Percentiles rank a stretch among this genome's conserved stretches.
phyloP scores from a whole-genome alignment of 2,329 filamentous ascomycete genomes.

The Fusarium pilosicola region DNA sequence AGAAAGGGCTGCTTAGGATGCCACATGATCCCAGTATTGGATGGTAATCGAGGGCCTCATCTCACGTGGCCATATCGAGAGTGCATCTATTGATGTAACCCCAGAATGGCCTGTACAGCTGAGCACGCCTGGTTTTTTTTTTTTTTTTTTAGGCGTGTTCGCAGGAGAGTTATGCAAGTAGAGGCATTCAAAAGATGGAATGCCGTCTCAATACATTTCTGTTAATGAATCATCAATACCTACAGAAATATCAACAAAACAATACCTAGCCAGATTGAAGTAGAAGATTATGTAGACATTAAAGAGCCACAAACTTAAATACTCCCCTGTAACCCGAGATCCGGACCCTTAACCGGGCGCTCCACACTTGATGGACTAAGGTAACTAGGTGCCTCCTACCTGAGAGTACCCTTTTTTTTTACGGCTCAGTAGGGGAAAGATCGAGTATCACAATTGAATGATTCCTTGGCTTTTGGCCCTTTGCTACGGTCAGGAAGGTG shows the following conservation, averaged over 20 bases:
- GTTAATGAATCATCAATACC: not conserved
- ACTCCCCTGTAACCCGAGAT: conserved; percentile 13
- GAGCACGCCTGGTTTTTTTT: conserved; percentile 1
- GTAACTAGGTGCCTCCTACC: not conserved
- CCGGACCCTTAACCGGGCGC: conserved; percentile 12
- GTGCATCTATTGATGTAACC: conserved; percentile 23
- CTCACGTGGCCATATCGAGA: conserved; percentile 30
- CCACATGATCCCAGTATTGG: conserved; percentile 16
- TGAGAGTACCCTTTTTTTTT: conserved; percentile 5
- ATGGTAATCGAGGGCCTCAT: conserved; percentile 27
- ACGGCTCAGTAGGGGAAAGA: conserved; percentile 17
- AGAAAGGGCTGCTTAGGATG: not conserved
- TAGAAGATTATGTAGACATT: not conserved
- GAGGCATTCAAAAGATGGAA: not conserved
- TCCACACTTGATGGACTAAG: conserved; percentile 12
- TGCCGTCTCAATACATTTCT: not conserved
- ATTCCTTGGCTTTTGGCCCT: conserved; percentile 29
- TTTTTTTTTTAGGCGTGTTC: not conserved
- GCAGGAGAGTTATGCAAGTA: not conserved
- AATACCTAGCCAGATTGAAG: not conserved
- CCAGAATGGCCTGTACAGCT: conserved; percentile 26
- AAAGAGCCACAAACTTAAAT: not conserved
- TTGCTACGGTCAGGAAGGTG: conserved; percentile 26
- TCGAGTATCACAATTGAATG: conserved; percentile 32
- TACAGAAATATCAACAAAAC: not conserved